These are phyloP conservation scores for Pseudognaphalium luteoalbum DNA, from an alignment of 129 eudicot genomes.

Conservation along the genomic window DNA sequence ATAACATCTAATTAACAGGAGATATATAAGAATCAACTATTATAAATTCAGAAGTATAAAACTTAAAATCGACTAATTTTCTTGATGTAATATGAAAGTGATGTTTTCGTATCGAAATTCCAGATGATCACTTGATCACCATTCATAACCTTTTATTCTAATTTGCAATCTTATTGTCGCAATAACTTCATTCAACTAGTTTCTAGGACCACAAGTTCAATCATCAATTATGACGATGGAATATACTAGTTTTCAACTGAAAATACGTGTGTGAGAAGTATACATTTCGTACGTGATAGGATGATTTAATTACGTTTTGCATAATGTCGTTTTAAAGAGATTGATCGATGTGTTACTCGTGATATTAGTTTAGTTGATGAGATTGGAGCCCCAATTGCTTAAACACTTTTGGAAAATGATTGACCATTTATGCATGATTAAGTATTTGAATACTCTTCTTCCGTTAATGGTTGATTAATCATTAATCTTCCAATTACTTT, in stretches of 20 bases:
- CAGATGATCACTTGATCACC: constrained; percentile 42
- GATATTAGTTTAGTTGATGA: constrained; percentile 12
- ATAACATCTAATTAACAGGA: background rate
- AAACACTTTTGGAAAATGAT: constrained; percentile 16
- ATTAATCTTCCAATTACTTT: background rate
- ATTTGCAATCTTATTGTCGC: constrained; percentile 26
- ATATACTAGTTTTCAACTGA: constrained; percentile 6
- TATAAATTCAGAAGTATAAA: background rate
- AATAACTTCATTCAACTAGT: constrained; percentile 54
- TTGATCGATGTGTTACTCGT: constrained; percentile 17
- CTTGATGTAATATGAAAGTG: constrained; percentile 31
- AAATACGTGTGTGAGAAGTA: constrained; percentile 10
- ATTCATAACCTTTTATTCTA: constrained; percentile 31
- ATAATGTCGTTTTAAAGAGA: background rate
- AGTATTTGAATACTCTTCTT: background rate
- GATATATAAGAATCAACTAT: background rate
- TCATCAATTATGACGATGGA: background rate
- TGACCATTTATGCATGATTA: constrained; percentile 2
- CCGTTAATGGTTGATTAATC: background rate
- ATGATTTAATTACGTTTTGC: background rate
- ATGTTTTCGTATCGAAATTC: constrained; percentile 50
- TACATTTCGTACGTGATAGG: background rate
- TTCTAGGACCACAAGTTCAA: constrained; percentile 50
- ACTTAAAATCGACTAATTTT: background rate
- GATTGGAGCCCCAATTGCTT: constrained; percentile 13